phyloP scores from a whole-genome alignment of 1,284 basidiomycete genomes.

The Cutaneotrichosporon sp. region DNA sequence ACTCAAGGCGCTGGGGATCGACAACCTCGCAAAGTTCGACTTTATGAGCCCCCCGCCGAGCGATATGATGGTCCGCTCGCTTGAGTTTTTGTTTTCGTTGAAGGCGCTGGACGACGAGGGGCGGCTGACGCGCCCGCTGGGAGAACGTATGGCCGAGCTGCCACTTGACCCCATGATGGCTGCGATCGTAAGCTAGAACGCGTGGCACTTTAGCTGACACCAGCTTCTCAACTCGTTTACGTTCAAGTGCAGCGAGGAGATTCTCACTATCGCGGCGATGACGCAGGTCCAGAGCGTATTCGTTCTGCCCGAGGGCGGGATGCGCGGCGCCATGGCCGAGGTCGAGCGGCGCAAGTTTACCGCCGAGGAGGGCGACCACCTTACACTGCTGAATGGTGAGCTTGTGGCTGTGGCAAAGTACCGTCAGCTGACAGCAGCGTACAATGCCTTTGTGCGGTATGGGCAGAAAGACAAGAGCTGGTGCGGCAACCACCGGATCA shows the following conservation, averaged over 20 bases:
- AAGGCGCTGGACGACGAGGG: slow-evolving; percentile 54
- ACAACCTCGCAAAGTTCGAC: slow-evolving; percentile 79
- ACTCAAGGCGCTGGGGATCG: slow-evolving; percentile 87
- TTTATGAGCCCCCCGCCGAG: slow-evolving; percentile 84
- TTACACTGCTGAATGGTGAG: slow-evolving; percentile 82
- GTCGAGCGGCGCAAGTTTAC: slow-evolving; percentile 90
- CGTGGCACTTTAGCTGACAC: slow-evolving; percentile 6
- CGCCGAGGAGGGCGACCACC: slow-evolving; percentile 93
- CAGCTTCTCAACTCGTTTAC: slow-evolving; percentile 80
- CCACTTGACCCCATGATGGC: slow-evolving; percentile 56
- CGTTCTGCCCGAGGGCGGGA: slow-evolving; percentile 69
- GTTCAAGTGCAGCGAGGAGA: slow-evolving; percentile 83
- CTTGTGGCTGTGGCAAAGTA: slow-evolving; percentile 1
- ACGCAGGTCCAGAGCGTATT: slow-evolving; percentile 84
- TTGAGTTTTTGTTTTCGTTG: slow-evolving; percentile 58
- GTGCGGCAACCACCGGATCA: slow-evolving; percentile 88
- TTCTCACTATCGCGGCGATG: slow-evolving; percentile 93
- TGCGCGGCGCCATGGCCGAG: slow-evolving; percentile 76
- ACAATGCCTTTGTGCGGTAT: slow-evolving; percentile 81
- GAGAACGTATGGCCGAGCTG: slow-evolving; percentile 55
- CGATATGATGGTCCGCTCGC: slow-evolving; percentile 73
- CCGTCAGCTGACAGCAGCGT: slow-evolving; percentile 55
- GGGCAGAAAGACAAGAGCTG: slow-evolving; percentile 74
- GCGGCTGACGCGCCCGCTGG: slow-evolving; percentile 51
- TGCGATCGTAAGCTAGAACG: slow-evolving; percentile 51